Base-by-base conservation (phyloP, 805 yeast genomes). In the Kazachstania psychrophila region DNA sequence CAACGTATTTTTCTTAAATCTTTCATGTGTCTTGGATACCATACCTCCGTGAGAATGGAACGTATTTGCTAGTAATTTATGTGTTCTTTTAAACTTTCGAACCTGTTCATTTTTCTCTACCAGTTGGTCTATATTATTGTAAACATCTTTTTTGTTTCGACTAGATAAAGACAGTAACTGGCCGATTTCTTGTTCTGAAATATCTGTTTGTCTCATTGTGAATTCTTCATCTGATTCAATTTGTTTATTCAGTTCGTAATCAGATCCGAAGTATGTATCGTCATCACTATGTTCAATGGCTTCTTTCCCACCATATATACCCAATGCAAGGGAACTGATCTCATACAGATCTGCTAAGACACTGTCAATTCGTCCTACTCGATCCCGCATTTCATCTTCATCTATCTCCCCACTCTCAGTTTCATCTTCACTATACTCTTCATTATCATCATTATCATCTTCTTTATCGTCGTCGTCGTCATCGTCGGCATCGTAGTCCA, bases 161-260 rank as follows among this genome's bases (percentile, higher is more conserved):
- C 23, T 28, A 18, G 14, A 31, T 11, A 40, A 8, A 10, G 40
- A 38, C 17, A 40, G 12, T 23, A 33, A 12, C 15, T 23, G n/a
- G 4, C 17, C 33, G n/a, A 40, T 40, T 22, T 40, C 43, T 6
- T 36, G 30, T 6, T 9, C 15, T 4, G 37, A 30, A n/a, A 40
- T 36, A n/a, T 13, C 13, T 6, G 34, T 19, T 16, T 36, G 33
- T 8, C 23, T 27, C 7, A 23, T 23, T 3, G 7, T 34, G 16
- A 15, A 30, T 15, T 28, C 34, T 3, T 6, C 16, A 12, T 23
- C 34, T n/a, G n/a, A 15, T n/a, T 12, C n/a, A 6, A n/a, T n/a
- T 30, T 6, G 10, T 8, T 23, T 23, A 11, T 23, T 11, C 10
- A 23, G 11, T 8, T 23, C 11, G 8, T 23, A 11, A 11, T 23